Evolutionary conservation across 208 protist species (phyloP).

Genomic region (Wallacemonas sp.): DNA sequence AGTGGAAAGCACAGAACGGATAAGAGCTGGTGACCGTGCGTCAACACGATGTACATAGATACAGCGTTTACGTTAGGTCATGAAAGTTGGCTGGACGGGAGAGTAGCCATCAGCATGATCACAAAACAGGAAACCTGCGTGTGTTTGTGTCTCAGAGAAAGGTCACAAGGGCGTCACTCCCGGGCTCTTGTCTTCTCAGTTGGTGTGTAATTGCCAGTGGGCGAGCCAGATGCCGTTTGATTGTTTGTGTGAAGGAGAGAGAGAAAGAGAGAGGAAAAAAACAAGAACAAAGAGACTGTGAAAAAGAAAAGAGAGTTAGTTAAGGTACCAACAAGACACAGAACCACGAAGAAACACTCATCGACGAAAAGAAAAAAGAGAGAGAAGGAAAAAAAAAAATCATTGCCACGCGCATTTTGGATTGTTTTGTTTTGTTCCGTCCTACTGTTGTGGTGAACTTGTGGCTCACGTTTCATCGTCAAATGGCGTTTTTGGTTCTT

Average conservation of each 20-base stretch:
- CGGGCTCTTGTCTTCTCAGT: constrained; percentile 9
- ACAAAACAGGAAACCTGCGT: background rate
- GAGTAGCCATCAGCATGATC: background rate
- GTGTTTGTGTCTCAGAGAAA: background rate
- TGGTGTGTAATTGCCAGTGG: no score
- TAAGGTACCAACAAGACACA: constrained; percentile 3
- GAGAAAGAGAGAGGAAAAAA: constrained; percentile 16
- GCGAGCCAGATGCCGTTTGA: no score
- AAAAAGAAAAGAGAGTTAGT: constrained; percentile 1
- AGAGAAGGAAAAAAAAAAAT: constrained; percentile 14
- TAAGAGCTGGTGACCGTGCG: no score
- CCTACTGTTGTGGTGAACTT: no score
- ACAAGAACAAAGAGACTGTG: constrained; percentile 1
- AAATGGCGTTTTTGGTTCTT: background rate
- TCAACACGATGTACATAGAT: no score
- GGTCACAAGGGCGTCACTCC: background rate
- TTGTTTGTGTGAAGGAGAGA: no score
- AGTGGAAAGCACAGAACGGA: no score
- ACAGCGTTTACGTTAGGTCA: no score
- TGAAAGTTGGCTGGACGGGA: no score
- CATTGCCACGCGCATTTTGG: no score
- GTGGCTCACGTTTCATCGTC: background rate
- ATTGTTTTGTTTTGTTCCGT: no score
- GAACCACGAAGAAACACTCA: constrained; percentile 3
- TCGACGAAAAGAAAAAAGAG: constrained; percentile 4